Conservation (phyloP, 106 monocot genomes). For the Acorus calamus region DNA sequence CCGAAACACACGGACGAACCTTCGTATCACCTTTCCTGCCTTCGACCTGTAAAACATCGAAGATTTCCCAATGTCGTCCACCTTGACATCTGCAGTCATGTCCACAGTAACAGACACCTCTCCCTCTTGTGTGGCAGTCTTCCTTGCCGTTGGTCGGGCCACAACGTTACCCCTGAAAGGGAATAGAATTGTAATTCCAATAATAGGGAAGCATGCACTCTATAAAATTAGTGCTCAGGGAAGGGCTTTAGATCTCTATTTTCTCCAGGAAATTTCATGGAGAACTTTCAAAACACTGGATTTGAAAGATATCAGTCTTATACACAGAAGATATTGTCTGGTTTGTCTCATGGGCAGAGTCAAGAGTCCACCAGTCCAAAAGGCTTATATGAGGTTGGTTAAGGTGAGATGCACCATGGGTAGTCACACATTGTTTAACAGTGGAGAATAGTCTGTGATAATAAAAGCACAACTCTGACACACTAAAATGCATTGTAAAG, state of each 20-base stretch:
- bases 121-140: conserved; percentile 20
- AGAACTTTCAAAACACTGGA: too few relatives aligned
- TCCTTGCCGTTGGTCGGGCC: conserved; percentile 57
- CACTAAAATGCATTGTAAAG: too few relatives aligned
- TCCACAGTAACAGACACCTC: conserved; percentile 44
- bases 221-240: not conserved
- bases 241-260: not conserved
- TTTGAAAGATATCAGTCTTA: too few relatives aligned
- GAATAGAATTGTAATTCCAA: not conserved
- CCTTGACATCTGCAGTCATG: conserved; percentile 25
- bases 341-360: too few relatives aligned
- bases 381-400: too few relatives aligned
- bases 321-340: too few relatives aligned
- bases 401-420: too few relatives aligned
- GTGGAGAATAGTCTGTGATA: too few relatives aligned
- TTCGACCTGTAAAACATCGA: conserved; percentile 29
- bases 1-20: conserved; percentile 42
- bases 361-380: too few relatives aligned
- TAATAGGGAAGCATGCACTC: not conserved
- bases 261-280: too few relatives aligned
- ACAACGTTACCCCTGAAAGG: conserved; percentile 45
- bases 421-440: too few relatives aligned
- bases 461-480: too few relatives aligned
- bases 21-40: conserved; percentile 25
- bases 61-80: conserved; percentile 28